Base-by-base conservation (phyloP, 768 basidiomycete species). In the Amanita phalloides region DNA sequence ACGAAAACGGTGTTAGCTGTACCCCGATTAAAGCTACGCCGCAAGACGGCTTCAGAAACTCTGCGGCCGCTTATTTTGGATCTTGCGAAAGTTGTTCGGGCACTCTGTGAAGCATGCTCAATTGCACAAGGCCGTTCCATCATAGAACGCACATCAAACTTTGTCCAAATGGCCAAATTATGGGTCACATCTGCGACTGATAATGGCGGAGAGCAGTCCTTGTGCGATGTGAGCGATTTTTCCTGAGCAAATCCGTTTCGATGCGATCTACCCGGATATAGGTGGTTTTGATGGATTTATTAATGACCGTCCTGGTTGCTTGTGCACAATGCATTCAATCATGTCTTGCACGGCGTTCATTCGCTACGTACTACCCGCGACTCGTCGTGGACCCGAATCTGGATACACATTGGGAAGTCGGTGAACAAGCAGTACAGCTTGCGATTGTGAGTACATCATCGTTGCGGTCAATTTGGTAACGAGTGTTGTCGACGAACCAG, bases 291-390 rank as follows among this genome's bases (percentile, higher is more conserved):
- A 58, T 58, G 45, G 47, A 39, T 13, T 35, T 65, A 3, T 44
- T 69, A 13, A 56, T 58, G 37, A 36, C 21, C 8, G 48, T 56
- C 6, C 28, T 76, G 7, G 53, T 66, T 2, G 56, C 56, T 8
- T 75, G 65, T 54, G 63, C 69, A 13, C 58, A 61, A 39, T 71
- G 61, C 36, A 68, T 81, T 17, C 66, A 71, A 30, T 66, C 70
- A 2, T 69, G 61, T 8, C 61, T 80, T 3, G 74, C 81, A 1
- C 68, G 74, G 51, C 64, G 75, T 47, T 67, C 69, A 6, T 75
- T 81, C 41, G 69, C 73, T 56, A 28, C 49, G 7, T 60, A 64
- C 46, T 78, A 72, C 55, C 75, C 82, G 6, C 69, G 74, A 13
- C 63, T 75, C 26, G 68, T 71, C 1, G 50, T 71, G 21, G 60